Base-by-base conservation (phyloP, 495 filamentous ascomycete genomes). In the Podospora pseudopauciseta region DNA sequence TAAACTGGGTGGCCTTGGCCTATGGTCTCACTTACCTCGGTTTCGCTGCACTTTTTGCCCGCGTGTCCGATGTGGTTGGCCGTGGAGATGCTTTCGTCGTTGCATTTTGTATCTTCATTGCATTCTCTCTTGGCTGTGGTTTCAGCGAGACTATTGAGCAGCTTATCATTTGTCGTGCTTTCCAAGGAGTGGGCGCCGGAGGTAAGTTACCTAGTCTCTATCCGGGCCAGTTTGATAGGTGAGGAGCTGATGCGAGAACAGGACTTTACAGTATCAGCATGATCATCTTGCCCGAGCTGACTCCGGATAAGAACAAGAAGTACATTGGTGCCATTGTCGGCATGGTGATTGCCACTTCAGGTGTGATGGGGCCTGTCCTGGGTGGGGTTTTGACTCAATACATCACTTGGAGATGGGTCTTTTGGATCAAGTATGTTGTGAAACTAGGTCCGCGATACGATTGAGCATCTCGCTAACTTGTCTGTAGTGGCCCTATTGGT, bases 321-420 rank as follows among this genome's bases (percentile, higher is more conserved):
- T 73, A 73, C 34, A 77, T 85, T 19, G 79, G 77, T 3, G 67
- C 65, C 4, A 54, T 79, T 16, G 68, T 80, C 2, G 77, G 77
- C 13, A 27, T 74, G 0, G 72, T 76, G 15, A 32, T 81, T 26
- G 77, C 77, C n/a, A 20, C 71, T 16, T 61, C 77, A 4, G 78
- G 78, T 19, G 75, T 79, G 9, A 59, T 86, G 16, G 90, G 90
- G 0, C 90, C 89, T 5, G 75, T 92, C 0, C 74, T 91, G 5
- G 89, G 89, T 6, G 90, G 90, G 23, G 74, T 84, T 0, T 83
- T 92, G 68, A 85, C 89, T 0, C 71, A 90, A 58, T 80, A 83
- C 27, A 75, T 86, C 0, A 81, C 79, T 20, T 91, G 89, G 90
- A 73, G 89, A 61, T 92, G 90, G 89, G 81, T 82, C 1, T 91